Evolutionary conservation across 306 rosid genomes (phyloP).

Genomic region (Cercis canadensis): DNA sequence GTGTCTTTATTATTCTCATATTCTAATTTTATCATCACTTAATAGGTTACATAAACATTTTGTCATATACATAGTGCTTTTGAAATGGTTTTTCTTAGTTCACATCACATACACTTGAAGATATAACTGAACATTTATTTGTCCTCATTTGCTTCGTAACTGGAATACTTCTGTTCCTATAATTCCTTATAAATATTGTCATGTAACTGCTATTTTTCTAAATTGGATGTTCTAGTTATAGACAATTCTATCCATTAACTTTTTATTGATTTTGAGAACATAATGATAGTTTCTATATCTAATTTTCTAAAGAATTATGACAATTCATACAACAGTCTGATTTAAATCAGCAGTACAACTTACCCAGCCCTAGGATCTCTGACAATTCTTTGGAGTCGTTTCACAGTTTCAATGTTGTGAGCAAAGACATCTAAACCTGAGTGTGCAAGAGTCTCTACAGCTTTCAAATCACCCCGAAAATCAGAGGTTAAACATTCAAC

Average conservation of each 20-base stretch:
- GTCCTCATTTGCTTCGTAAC: not conserved
- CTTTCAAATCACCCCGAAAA: slow-evolving; percentile 86
- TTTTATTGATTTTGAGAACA: not conserved
- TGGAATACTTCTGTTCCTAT: not conserved
- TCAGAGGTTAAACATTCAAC: slow-evolving; percentile 97
- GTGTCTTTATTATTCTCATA: too few relatives aligned
- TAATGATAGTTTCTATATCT: slow-evolving; percentile 10
- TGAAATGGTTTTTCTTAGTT: not conserved
- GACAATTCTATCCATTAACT: not conserved
- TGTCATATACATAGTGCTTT: not conserved
- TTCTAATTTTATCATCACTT: too few relatives aligned
- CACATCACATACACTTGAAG: not conserved
- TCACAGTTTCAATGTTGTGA: slow-evolving; percentile 93
- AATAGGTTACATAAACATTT: not conserved
- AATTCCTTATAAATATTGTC: not conserved
- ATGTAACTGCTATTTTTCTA: not conserved
- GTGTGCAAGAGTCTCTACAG: slow-evolving; percentile 73
- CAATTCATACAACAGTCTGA: not conserved
- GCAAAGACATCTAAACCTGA: slow-evolving; percentile 98
- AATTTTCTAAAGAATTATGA: not conserved
- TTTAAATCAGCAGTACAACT: slow-evolving; percentile 38
- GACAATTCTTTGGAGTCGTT: slow-evolving; percentile 91
- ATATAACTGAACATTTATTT: not conserved
- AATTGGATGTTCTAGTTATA: not conserved
- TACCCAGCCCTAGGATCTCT: slow-evolving; percentile 99